Evolutionary conservation across 768 basidiomycete species (phyloP), one percentile per base, ranked within the genome.

Genomic region (Mycena vulgaris): DNA sequence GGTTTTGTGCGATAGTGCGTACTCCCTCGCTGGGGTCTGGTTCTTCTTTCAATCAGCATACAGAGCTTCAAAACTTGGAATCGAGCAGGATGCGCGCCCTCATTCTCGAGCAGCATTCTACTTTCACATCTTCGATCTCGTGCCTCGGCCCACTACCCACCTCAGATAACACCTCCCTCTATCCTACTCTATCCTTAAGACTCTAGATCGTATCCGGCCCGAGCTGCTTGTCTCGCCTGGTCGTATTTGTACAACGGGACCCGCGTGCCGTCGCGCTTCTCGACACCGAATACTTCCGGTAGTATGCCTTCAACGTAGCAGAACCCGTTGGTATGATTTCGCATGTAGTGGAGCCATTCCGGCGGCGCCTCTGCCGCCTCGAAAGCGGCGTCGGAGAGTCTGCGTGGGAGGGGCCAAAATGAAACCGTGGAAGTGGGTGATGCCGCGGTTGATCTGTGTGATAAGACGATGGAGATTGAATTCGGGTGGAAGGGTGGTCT

Each of bases 361-460:
- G 3, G 4, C 35, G 55, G 55, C 33, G 55, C n/a, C 9, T 33
- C 17, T 6, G 52, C 52, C 8, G 35, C 35, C 8, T 37, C 52
- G 16, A 55, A n/a, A n/a, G n/a, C n/a, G n/a, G n/a, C n/a, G n/a
- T n/a, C n/a, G n/a, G n/a, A n/a, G n/a, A n/a, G n/a, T 21, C 8
- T 31, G 52, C 52, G 17, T 5, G 52, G 31, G 52, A 55, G 52
- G 31, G 52, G 52, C 52, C 52, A n/a, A n/a, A 31, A 55, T 21
- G 31, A 55, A 6, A 13, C n/a, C 31, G 52, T 35, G 52, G n/a
- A 55, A 35, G n/a, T 55, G 52, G 11, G 52, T 55, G 30, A 55
- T 55, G 33, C 52, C 52, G 52, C 52, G 49, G 31, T 55, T 55
- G 21, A 55, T 21, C 5, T 55, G 52, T 4, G 52, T 55, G 52